phyloP scores from a whole-genome alignment of 2,329 filamentous ascomycete species.

The Alternaria postmessia region DNA sequence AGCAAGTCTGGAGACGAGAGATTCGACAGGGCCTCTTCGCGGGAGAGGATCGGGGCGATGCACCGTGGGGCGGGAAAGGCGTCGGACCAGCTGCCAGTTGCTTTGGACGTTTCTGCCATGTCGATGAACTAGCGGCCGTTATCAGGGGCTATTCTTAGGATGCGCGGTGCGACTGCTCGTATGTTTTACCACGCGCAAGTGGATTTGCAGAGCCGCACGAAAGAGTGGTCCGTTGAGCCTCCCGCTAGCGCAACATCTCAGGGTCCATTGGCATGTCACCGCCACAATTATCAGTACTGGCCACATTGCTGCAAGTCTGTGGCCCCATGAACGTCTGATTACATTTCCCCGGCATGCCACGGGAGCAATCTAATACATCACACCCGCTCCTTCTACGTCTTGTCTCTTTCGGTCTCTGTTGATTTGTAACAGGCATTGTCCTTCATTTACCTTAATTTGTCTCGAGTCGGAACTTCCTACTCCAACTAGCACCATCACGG shows the following conservation, averaged over 20 bases:
- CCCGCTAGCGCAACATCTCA: conserved; percentile 14
- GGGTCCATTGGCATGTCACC: conserved; percentile 21
- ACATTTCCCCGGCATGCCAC: conserved; percentile 26
- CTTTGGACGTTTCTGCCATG: conserved; percentile 32
- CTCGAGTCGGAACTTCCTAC: conserved; percentile 24
- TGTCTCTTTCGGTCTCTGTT: conserved; percentile 17
- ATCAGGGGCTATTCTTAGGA: background rate
- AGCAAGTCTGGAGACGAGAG: conserved; percentile 51
- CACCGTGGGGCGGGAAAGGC: conserved; percentile 52
- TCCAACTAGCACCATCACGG: conserved; percentile 19
- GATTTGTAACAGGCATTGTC: conserved; percentile 20
- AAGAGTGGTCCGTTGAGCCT: conserved; percentile 22
- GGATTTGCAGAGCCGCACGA: conserved; percentile 12
- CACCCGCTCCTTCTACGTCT: conserved; percentile 27
- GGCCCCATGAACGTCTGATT: conserved; percentile 47
- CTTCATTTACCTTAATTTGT: conserved; percentile 35
- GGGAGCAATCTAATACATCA: conserved; percentile 26
- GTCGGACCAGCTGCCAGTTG: conserved; percentile 49
- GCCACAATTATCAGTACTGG: conserved; percentile 37
- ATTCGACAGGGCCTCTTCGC: conserved; percentile 45
- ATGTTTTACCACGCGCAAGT: background rate
- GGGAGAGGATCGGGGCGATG: conserved; percentile 51
- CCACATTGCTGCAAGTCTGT: conserved; percentile 42
- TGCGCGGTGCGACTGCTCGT: background rate
- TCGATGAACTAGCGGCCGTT: background rate